These are phyloP conservation scores for Torulaspora indica DNA, from an alignment of 805 yeast species.

Conservation along the genomic window DNA sequence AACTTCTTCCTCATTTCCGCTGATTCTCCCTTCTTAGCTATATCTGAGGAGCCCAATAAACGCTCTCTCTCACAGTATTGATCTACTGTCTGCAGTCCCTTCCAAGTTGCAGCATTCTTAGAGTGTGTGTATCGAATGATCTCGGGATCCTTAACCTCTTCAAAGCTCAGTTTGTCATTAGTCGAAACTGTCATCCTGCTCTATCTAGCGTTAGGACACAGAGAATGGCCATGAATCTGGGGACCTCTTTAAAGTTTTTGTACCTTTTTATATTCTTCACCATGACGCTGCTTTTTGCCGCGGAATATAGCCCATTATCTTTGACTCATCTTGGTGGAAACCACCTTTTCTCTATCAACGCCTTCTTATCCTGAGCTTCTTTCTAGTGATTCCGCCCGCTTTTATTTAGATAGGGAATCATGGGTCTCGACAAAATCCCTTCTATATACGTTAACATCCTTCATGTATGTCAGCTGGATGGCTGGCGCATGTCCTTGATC, in stretches of 20 bases:
- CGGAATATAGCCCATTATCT: not conserved
- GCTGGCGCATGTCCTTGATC: slow-evolving; percentile 5
- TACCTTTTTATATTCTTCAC: too few species aligned
- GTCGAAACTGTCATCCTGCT: slow-evolving; percentile 8
- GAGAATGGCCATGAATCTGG: too few species aligned
- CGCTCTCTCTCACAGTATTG: slow-evolving; percentile 39
- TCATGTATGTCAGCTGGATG: slow-evolving; percentile 7
- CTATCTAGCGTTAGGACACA: not conserved
- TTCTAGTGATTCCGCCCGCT: not conserved
- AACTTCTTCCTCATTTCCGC: slow-evolving; percentile 13
- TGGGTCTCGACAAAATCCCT: not conserved
- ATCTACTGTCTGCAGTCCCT: slow-evolving; percentile 31
- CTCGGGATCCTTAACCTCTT: slow-evolving; percentile 32
- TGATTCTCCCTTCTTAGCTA: slow-evolving; percentile 22
- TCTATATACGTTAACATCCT: slow-evolving; percentile 11
- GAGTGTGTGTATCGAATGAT: slow-evolving; percentile 37
- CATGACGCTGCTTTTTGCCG: too few species aligned
- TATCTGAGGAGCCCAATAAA: slow-evolving; percentile 30
- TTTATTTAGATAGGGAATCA: not conserved
- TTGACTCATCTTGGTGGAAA: not conserved
- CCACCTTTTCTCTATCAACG: not conserved
- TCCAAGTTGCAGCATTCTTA: slow-evolving; percentile 37
- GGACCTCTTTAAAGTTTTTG: too few species aligned
- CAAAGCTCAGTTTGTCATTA: slow-evolving; percentile 13
- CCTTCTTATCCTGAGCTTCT: not conserved